These are phyloP conservation scores for Magnaporthiopsis incrustans DNA, from an alignment of 2,329 filamentous ascomycete species.

Conservation along the genomic window DNA sequence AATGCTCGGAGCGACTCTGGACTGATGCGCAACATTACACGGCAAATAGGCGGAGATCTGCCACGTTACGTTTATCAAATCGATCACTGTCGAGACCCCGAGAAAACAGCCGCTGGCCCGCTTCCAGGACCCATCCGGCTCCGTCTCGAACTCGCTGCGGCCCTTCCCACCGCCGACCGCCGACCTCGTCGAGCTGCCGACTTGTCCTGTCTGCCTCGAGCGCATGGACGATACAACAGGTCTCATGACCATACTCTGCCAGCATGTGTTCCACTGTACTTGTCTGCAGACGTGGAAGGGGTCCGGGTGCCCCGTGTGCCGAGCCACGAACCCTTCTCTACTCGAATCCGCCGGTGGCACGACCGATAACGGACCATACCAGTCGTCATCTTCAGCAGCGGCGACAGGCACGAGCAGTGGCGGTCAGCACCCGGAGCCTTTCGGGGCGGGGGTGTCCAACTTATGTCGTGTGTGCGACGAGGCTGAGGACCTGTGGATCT, in stretches of 20 bases:
- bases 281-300: slow-evolving; percentile 96
- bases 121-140: slow-evolving; percentile 56
- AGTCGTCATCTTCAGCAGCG: neutral
- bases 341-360: slow-evolving; percentile 15
- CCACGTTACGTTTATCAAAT: slow-evolving; percentile 90
- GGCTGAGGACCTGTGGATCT: slow-evolving; percentile 84
- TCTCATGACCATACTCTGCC: slow-evolving; percentile 89
- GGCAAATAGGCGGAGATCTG: slow-evolving; percentile 70
- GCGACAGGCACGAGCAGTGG: neutral
- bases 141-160: slow-evolving; percentile 40
- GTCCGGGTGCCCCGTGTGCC: slow-evolving; percentile 86
- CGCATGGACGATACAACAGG: slow-evolving; percentile 98
- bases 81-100: slow-evolving; percentile 73
- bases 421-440: slow-evolving; percentile 41
- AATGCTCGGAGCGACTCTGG: neutral
- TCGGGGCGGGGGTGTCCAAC: slow-evolving; percentile 53
- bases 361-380: neutral
- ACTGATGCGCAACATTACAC: neutral
- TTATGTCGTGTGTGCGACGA: slow-evolving; percentile 77
- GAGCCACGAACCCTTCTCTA: slow-evolving; percentile 60
- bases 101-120: slow-evolving; percentile 31
- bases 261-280: slow-evolving; percentile 95
- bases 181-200: slow-evolving; percentile 82
- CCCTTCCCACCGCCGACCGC: slow-evolving; percentile 65
- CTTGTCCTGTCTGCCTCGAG: slow-evolving; percentile 92